A percentile compares a stretch with the other conserved stretches of the same genome.
These are phyloP conservation scores for Simplicillium sp. DNA, from an alignment of 2,329 filamentous ascomycete genomes.

Conservation along the genomic window DNA sequence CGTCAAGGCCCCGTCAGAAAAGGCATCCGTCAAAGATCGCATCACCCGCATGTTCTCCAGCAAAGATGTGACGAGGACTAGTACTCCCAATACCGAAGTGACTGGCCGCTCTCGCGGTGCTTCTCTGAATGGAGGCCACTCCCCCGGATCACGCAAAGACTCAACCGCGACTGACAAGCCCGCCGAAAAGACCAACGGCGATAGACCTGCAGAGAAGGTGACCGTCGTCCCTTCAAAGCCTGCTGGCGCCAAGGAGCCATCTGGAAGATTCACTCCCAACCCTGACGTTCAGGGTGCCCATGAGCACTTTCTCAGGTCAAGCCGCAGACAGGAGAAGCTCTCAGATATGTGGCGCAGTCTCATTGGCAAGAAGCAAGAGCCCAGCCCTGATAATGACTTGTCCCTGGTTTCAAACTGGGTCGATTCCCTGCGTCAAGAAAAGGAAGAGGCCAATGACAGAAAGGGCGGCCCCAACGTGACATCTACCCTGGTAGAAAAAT, in stretches of 20 bases:
- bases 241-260: constrained; percentile 21
- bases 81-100: constrained; percentile 21
- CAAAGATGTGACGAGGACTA: constrained; percentile 35
- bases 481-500: constrained; percentile 79
- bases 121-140: constrained; percentile 24
- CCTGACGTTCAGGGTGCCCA: constrained; percentile 58
- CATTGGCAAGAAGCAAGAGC: constrained; percentile 75
- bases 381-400: constrained; percentile 65
- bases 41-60: constrained; percentile 56
- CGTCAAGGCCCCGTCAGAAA: constrained; percentile 29
- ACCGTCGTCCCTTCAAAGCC: constrained; percentile 13
- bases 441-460: constrained; percentile 75
- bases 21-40: constrained; percentile 53
- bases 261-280: constrained; percentile 42
- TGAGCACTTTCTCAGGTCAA: constrained; percentile 80
- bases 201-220: constrained; percentile 10
- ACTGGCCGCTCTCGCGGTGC: constrained; percentile 23
- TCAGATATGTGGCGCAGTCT: constrained; percentile 84
- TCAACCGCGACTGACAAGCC: constrained; percentile 22
- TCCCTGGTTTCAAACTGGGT: constrained; percentile 96
- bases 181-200: constrained; percentile 15
- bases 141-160: constrained; percentile 31
- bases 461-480: constrained; percentile 66
- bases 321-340: constrained; percentile 88
- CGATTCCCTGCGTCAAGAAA: constrained; percentile 82